Evolutionary conservation across 225 moss, liverwort and hornwort genomes (phyloP).

Genomic region (Pseudisothecium myosuroides): DNA sequence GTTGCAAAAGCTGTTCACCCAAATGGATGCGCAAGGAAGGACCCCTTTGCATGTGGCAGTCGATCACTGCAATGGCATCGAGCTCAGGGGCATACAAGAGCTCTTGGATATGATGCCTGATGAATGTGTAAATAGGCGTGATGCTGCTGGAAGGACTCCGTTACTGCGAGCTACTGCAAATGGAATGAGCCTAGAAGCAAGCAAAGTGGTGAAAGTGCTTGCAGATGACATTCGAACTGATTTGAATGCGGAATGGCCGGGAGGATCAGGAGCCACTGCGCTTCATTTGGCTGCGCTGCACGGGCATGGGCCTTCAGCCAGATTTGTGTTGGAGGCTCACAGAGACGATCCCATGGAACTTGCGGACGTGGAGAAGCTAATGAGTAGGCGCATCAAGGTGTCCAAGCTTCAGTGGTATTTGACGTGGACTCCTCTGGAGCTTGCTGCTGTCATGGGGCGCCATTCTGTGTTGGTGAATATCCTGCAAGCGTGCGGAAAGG

Average conservation of each 20-base stretch:
- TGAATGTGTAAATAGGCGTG: slow-evolving; percentile 6
- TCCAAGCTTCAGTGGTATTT: background rate
- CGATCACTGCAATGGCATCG: background rate
- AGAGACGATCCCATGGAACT: background rate
- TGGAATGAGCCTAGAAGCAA: background rate
- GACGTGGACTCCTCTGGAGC: slow-evolving; percentile 2
- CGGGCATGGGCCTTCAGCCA: background rate
- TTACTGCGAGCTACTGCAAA: background rate
- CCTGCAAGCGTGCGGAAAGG: background rate
- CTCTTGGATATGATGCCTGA: background rate
- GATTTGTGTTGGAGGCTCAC: background rate
- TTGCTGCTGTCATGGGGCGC: slow-evolving; percentile 9
- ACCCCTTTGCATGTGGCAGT: slow-evolving; percentile 27
- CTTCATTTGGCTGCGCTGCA: slow-evolving; percentile 24
- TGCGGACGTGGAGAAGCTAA: background rate
- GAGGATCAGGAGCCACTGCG: background rate
- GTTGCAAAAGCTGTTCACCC: background rate
- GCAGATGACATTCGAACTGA: background rate
- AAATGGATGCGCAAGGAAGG: slow-evolving; percentile 16
- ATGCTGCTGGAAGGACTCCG: slow-evolving; percentile 25
- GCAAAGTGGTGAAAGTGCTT: background rate
- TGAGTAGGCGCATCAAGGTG: background rate
- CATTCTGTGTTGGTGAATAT: background rate
- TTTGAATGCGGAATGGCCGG: slow-evolving; percentile 11
- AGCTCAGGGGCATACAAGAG: background rate